Conservation (phyloP, 768 basidiomycete genomes). For the Rhodotorula toruloides region DNA sequence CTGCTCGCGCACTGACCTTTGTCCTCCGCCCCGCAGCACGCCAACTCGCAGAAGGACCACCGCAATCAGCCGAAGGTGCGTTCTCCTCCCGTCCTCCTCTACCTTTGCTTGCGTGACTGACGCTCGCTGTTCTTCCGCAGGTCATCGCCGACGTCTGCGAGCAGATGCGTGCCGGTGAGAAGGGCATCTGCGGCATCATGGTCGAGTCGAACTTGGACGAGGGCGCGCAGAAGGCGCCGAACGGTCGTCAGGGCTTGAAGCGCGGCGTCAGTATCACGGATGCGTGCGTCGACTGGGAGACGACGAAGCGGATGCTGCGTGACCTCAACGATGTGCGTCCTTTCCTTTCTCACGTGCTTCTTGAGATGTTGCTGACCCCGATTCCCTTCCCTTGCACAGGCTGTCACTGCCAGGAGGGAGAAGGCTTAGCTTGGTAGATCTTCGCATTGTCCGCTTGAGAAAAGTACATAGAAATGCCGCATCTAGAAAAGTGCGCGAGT, state of each 20-base stretch:
- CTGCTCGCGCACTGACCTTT: conserved; percentile 38
- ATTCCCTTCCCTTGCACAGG: not conserved
- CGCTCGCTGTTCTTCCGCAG: not conserved
- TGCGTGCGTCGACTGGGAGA: conserved; percentile 81
- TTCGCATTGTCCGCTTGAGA: no score
- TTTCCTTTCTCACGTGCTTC: not conserved
- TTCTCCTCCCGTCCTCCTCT: not conserved
- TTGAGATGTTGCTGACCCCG: not conserved
- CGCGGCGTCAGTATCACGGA: conserved; percentile 73
- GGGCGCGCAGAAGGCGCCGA: conserved; percentile 82
- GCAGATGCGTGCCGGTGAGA: conserved; percentile 66
- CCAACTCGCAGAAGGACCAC: conserved; percentile 94
- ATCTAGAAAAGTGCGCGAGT: no score
- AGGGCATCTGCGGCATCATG: conserved; percentile 87
- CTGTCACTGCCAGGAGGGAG: conserved; percentile 20
- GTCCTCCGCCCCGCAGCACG: conserved; percentile 52
- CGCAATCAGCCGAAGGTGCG: conserved; percentile 71
- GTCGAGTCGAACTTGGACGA: conserved; percentile 90
- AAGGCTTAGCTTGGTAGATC: conserved; percentile 2
- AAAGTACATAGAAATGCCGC: no score
- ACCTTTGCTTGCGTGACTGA: not conserved
- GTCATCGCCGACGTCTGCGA: conserved; percentile 65
- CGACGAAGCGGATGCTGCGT: conserved; percentile 69
- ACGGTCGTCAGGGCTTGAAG: conserved; percentile 42
- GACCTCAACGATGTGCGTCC: conserved; percentile 43